Conservation (phyloP, 805 yeast genomes). For the Yarrowia porcina region DNA sequence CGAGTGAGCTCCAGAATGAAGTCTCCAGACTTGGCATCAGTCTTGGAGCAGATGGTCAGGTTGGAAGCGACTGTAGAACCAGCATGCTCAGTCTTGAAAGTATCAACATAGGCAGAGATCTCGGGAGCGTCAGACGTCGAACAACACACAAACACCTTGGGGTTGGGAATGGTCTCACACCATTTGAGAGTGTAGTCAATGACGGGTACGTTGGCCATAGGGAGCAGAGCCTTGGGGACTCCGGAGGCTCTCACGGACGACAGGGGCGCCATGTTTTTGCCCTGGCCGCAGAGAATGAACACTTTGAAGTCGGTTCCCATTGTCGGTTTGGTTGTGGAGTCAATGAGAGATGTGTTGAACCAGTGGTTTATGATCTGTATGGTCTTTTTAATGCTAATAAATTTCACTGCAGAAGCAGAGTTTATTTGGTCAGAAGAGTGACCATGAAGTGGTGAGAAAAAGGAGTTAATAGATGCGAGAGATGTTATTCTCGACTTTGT, state of each 20-base stretch:
- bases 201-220: slow-evolving; percentile 88
- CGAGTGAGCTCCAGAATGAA: slow-evolving; percentile 26
- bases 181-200: slow-evolving; percentile 82
- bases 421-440: too few relatives aligned
- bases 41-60: slow-evolving; percentile 2
- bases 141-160: slow-evolving; percentile 27
- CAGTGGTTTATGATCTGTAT: not conserved
- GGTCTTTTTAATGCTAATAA: not conserved
- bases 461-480: too few relatives aligned
- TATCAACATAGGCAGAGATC: not conserved
- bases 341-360: too few relatives aligned
- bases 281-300: slow-evolving; percentile 83
- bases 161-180: slow-evolving; percentile 69
- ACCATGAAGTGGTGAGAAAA: too few relatives aligned
- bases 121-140: not conserved
- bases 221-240: slow-evolving; percentile 77
- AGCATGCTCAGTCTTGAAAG: not conserved
- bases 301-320: slow-evolving; percentile 84
- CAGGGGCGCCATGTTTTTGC: slow-evolving; percentile 69
- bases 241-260: slow-evolving; percentile 57
- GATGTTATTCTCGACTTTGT: too few relatives aligned
- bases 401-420: slow-evolving; percentile 14
- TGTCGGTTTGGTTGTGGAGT: not conserved
- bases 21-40: slow-evolving; percentile 31
- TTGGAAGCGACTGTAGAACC: not conserved